A percentile compares a stretch with the other conserved stretches of the same genome.
phyloP scores from a whole-genome alignment of 768 basidiomycete species.

The Dioszegia aurantiaca region DNA sequence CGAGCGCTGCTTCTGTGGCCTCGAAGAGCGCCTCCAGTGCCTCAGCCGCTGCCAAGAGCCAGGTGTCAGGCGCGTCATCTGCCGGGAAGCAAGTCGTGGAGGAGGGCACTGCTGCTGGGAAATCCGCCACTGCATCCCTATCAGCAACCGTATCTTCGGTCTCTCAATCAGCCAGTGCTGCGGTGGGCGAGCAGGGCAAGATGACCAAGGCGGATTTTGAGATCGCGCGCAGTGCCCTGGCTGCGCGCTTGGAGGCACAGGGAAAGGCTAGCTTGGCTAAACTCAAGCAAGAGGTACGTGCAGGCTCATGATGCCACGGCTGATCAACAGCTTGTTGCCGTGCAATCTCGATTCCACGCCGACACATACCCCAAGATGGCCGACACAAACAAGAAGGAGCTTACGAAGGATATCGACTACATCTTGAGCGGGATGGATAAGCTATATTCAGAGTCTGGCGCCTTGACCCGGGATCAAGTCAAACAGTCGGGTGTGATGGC shows the following conservation, averaged over 20 bases:
- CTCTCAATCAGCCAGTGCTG: background rate
- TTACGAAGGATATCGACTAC: slow-evolving; percentile 41
- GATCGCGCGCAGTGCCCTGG: slow-evolving; percentile 23
- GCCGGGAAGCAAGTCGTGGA: slow-evolving; percentile 3
- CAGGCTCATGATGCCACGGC: slow-evolving; percentile 4
- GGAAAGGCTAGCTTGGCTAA: slow-evolving; percentile 29
- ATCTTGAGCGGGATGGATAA: slow-evolving; percentile 41
- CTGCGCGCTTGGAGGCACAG: slow-evolving; percentile 23
- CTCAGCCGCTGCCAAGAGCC: slow-evolving; percentile 2
- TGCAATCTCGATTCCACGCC: slow-evolving; percentile 5
- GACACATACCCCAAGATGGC: slow-evolving; percentile 24
- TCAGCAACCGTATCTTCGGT: slow-evolving; percentile 9
- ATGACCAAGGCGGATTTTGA: slow-evolving; percentile 16
- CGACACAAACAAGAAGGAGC: slow-evolving; percentile 19
- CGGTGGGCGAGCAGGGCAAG: background rate
- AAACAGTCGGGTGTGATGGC: slow-evolving; percentile 28
- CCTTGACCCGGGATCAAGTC: slow-evolving; percentile 31
- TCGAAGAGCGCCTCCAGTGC: slow-evolving; percentile 8
- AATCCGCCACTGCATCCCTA: background rate
- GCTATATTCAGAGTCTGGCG: slow-evolving; percentile 31
- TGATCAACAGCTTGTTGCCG: slow-evolving; percentile 17
- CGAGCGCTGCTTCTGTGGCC: slow-evolving; percentile 11
- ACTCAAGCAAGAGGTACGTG: slow-evolving; percentile 34
- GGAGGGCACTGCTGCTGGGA: slow-evolving; percentile 1
- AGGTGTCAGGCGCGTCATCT: background rate